Conservation (phyloP, 176 grass and related monocot species). For the Olyra latifolia region DNA sequence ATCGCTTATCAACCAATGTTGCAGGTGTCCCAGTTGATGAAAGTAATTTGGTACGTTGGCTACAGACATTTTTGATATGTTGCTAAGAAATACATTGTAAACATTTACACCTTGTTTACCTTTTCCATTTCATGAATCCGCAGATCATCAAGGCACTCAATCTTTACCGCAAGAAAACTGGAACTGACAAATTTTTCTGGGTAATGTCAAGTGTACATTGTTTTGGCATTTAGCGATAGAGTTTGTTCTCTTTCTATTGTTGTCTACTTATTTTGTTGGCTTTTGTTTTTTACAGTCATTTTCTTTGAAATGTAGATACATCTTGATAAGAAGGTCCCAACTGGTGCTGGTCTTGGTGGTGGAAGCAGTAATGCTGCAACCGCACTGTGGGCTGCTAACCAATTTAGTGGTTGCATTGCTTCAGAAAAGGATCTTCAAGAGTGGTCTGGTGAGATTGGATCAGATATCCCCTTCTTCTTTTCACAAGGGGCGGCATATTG, state of each 20-base stretch:
- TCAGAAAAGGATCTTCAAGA: slow-evolving; percentile 95
- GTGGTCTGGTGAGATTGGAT: slow-evolving; percentile 98
- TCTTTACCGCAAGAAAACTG: slow-evolving; percentile 95
- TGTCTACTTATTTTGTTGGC: background rate
- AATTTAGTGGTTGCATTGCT: slow-evolving; percentile 89
- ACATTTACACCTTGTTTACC: background rate
- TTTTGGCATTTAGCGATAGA: background rate
- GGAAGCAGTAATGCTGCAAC: slow-evolving; percentile 99
- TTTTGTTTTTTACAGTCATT: slow-evolving; percentile 7
- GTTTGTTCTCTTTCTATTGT: background rate
- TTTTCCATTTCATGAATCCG: slow-evolving; percentile 35
- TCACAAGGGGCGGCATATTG: slow-evolving; percentile 91
- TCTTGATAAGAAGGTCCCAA: slow-evolving; percentile 97
- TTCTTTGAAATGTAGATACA: slow-evolving; percentile 61
- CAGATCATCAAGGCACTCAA: slow-evolving; percentile 97
- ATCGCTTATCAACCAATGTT: slow-evolving; percentile 88
- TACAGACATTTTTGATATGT: background rate
- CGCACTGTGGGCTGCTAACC: slow-evolving; percentile 97
- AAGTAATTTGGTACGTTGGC: slow-evolving; percentile 73
- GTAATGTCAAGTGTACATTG: slow-evolving; percentile 40
- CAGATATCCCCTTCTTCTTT: slow-evolving; percentile 98
- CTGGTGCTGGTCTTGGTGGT: slow-evolving; percentile 98
- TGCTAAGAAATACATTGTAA: slow-evolving; percentile 10
- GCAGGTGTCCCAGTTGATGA: slow-evolving; percentile 90
- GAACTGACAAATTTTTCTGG: slow-evolving; percentile 91